phyloP scores from a whole-genome alignment of 2,329 filamentous ascomycete genomes.

The Neofusicoccum umdonicola region DNA sequence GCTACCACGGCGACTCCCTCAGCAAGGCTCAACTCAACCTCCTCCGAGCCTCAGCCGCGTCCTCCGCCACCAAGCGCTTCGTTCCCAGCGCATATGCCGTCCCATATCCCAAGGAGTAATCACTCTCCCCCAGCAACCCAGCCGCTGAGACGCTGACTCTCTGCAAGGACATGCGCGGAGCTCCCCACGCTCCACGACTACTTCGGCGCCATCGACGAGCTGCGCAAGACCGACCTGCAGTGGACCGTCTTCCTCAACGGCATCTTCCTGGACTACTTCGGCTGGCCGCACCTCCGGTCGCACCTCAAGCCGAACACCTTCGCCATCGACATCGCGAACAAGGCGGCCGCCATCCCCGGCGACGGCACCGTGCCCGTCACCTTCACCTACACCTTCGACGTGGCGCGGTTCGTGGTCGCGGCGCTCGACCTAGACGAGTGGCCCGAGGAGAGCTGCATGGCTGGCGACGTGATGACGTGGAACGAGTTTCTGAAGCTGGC shows the following conservation, averaged over 20 bases:
- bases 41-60: slow-evolving; percentile 44
- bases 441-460: slow-evolving; percentile 35
- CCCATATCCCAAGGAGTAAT: not conserved
- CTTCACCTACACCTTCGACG: slow-evolving; percentile 51
- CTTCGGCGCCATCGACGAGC: slow-evolving; percentile 17
- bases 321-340: slow-evolving; percentile 19
- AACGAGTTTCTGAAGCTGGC: slow-evolving; percentile 20
- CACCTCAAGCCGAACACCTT: slow-evolving; percentile 22
- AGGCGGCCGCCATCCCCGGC: slow-evolving; percentile 48
- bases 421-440: slow-evolving; percentile 45
- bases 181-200: not conserved
- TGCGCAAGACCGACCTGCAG: slow-evolving; percentile 26
- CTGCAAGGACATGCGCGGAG: not conserved
- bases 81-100: slow-evolving; percentile 45
- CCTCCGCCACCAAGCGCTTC: slow-evolving; percentile 39
- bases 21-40: slow-evolving; percentile 41
- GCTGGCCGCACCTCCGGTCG: slow-evolving; percentile 24
- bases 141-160: not conserved
- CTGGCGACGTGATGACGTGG: slow-evolving; percentile 20
- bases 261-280: slow-evolving; percentile 33
- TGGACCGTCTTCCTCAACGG: slow-evolving; percentile 29
- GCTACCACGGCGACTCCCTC: slow-evolving; percentile 29
- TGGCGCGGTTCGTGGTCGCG: slow-evolving; percentile 47
- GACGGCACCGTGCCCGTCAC: slow-evolving; percentile 45
- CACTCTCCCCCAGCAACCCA: not conserved